Evolutionary conservation across 768 basidiomycete genomes (phyloP).

Genomic region (Dacryopinax primogenitus): DNA sequence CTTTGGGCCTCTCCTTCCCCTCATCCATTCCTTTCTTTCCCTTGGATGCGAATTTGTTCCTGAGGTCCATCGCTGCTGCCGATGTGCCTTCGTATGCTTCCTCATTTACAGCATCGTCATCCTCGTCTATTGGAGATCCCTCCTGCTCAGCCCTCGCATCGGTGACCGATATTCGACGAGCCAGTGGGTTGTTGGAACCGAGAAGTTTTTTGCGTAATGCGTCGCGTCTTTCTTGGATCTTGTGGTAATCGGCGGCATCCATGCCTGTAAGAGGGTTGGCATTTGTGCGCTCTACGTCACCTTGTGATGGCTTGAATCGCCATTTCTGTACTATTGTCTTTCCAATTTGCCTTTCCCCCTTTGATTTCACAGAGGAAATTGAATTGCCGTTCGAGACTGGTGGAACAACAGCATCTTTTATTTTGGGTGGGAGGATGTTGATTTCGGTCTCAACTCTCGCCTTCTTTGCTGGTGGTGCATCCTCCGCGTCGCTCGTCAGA

Average conservation of each 20-base stretch:
- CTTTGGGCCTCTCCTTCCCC: slow-evolving; percentile 18
- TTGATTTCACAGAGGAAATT: background rate
- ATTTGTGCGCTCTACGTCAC: background rate
- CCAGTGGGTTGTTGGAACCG: slow-evolving; percentile 4
- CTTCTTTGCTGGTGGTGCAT: slow-evolving; percentile 10
- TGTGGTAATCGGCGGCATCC: background rate
- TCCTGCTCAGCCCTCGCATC: background rate
- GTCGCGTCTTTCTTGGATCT: background rate
- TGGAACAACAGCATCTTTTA: background rate
- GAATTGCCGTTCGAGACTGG: background rate
- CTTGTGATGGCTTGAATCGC: background rate
- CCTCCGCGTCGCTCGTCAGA: slow-evolving; percentile 36
- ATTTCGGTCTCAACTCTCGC: background rate
- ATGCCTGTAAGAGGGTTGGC: background rate
- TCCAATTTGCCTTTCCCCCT: background rate
- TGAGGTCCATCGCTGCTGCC: background rate
- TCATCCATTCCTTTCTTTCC: slow-evolving; percentile 21
- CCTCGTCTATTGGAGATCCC: background rate
- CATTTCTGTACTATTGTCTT: slow-evolving; percentile 2
- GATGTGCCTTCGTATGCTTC: background rate
- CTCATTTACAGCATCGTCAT: slow-evolving; percentile 5
- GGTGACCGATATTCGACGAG: background rate
- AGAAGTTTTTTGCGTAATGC: background rate
- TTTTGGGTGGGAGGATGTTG: background rate
- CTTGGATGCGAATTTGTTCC: slow-evolving; percentile 20